These are phyloP conservation scores for Amanita molliuscula DNA, from an alignment of 768 basidiomycete species.

Conservation along the genomic window DNA sequence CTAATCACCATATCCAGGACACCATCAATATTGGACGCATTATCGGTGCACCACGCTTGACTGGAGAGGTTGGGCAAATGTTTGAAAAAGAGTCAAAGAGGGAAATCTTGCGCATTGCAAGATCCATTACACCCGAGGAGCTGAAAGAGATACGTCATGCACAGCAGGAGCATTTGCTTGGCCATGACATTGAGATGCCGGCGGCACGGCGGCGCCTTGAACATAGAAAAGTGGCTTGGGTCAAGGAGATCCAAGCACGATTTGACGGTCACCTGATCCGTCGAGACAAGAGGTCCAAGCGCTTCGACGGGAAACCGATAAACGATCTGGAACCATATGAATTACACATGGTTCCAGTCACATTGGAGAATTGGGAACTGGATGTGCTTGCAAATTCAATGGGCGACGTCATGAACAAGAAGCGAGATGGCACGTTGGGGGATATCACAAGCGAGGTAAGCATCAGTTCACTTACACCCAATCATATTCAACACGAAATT, in stretches of 20 bases:
- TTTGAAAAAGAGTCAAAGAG: not conserved
- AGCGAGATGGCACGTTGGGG: not conserved
- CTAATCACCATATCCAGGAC: not conserved
- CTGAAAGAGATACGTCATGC: not conserved
- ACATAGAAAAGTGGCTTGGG: not conserved
- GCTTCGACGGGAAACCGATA: not conserved
- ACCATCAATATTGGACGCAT: not conserved
- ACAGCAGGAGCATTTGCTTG: not conserved
- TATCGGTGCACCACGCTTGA: not conserved
- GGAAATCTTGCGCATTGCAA: not conserved
- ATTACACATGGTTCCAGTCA: not conserved
- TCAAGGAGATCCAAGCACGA: not conserved
- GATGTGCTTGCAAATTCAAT: not conserved
- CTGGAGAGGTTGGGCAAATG: not conserved
- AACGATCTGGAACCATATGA: not conserved
- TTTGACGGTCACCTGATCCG: not conserved
- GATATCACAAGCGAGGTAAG: not conserved
- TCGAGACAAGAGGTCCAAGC: not conserved
- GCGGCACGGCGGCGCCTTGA: rapidly evolving
- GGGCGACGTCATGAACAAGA: not conserved
- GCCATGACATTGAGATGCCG: not conserved
- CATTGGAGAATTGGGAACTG: not conserved
- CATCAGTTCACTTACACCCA: too few relatives aligned
- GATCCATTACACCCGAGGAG: not conserved
- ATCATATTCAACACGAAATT: too few relatives aligned